These are phyloP conservation scores for Platismatia glauca DNA, from an alignment of 495 filamentous ascomycete species.

Conservation along the genomic window DNA sequence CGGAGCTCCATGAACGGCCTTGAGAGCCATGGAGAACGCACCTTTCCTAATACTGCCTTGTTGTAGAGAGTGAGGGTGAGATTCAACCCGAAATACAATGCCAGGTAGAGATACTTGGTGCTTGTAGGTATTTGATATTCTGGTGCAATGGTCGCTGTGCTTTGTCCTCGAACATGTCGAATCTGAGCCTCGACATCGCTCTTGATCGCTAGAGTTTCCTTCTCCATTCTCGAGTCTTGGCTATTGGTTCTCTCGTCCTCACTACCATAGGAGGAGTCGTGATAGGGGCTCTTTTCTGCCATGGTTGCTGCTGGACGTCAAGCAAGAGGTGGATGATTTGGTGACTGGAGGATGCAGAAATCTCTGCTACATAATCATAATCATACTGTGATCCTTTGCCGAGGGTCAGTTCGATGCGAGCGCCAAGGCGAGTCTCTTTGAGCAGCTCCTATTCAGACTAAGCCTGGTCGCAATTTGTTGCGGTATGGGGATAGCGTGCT, in stretches of 20 bases:
- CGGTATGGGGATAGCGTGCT: not conserved
- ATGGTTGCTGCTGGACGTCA: not conserved
- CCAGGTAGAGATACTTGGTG: constrained; percentile 39
- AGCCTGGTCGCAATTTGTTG: not conserved
- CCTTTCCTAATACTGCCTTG: constrained; percentile 47
- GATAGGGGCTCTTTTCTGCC: constrained; percentile 1
- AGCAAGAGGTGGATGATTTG: not conserved
- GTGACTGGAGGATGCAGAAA: not conserved
- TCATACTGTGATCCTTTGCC: not conserved
- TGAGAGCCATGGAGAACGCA: constrained; percentile 18
- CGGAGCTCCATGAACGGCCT: not conserved
- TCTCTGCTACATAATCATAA: not conserved
- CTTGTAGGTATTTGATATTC: constrained; percentile 26
- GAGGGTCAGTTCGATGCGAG: not conserved
- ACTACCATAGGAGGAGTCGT: constrained; percentile 1
- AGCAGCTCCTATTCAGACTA: too few relatives aligned
- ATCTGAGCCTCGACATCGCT: constrained; percentile 5
- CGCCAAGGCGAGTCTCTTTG: not conserved
- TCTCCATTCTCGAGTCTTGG: not conserved
- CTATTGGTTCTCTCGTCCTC: constrained; percentile 3
- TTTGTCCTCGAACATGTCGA: not conserved
- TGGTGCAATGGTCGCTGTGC: not conserved
- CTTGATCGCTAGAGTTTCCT: not conserved
- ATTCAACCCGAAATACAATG: constrained; percentile 44
- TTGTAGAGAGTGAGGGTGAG: constrained; percentile 48